Conservation (phyloP, 129 eudicot genomes). For the Helichrysum umbraculigerum region DNA sequence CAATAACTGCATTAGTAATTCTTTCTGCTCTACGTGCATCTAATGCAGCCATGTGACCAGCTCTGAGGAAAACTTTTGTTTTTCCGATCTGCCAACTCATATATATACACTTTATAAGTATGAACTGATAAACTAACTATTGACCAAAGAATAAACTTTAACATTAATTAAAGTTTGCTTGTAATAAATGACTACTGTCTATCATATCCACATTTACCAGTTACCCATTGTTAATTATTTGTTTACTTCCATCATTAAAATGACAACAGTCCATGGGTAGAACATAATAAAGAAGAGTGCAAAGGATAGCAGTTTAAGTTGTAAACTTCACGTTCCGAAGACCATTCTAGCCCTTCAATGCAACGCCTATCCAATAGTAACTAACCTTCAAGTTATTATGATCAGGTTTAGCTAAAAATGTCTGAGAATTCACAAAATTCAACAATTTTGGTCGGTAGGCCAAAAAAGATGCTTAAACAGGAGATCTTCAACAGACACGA, state of each 20-base stretch:
- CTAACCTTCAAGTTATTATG: background rate
- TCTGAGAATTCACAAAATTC: background rate
- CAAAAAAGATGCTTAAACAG: background rate
- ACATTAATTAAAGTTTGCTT: conserved; percentile 7
- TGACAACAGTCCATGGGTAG: background rate
- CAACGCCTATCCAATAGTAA: background rate
- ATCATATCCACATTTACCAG: background rate
- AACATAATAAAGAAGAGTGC: background rate
- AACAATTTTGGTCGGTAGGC: background rate
- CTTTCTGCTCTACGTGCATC: conserved; percentile 75
- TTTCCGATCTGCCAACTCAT: conserved; percentile 72
- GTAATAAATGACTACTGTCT: background rate
- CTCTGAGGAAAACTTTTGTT: conserved; percentile 87
- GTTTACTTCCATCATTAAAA: background rate
- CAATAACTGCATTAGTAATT: conserved; percentile 62
- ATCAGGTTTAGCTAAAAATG: background rate
- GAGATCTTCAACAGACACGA: background rate
- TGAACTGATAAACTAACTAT: conserved; percentile 7
- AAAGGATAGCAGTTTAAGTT: background rate
- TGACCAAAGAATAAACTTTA: conserved; percentile 12
- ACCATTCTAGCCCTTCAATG: background rate
- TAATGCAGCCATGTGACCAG: conserved; percentile 96
- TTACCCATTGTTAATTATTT: background rate
- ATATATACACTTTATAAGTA: conserved; percentile 22
- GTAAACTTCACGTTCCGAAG: background rate